Base-by-base conservation (phyloP, 371 early-diverging fungal genomes). In the Mortierella sp. region DNA sequence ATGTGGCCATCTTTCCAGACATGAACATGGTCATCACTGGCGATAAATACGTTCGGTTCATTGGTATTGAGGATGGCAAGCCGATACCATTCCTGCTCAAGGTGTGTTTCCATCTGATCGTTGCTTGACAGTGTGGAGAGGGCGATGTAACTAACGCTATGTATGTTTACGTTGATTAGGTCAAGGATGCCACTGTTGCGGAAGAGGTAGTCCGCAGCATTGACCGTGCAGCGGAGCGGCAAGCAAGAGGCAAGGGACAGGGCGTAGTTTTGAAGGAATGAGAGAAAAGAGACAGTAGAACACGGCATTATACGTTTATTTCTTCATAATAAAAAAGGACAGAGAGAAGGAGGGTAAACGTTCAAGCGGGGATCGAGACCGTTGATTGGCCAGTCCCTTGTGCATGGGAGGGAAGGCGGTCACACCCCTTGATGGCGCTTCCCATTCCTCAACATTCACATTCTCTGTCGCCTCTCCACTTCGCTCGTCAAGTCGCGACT, bases 41-140 rank as follows among this genome's bases (percentile, higher is more conserved):
- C 23, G 76, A 75, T 12, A 75, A 75, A 32, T 75, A 75, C 37
- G 44, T 75, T 32, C 65, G 70, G 27, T 75, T 75, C 27, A 60
- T 75, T 48, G 76, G 69, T 2, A 51, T 75, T 52, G 76, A 69
- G 39, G 70, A 61, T 3, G 63, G 60, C 6, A 64, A 60, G 46
- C 76, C 62, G 3, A 47, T 75, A 14, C 30, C 69, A 6, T 75
- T 75, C 42, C 43, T 75, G 56, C 65, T 75, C 28, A 75, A 75
- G 69, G 76, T 75, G 19, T 48, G 60, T 56, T 1, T 34, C 7
- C 34, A 11, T 34, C 1, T 4, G 7, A 11, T 34, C 14, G 7
- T 34, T 34, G 37, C 37, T 1, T 34, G 4, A n/a, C n/a, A n/a
- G n/a, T n/a, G n/a, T n/a, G n/a, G n/a, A n/a, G n/a, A n/a, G n/a